Base-by-base conservation (phyloP, 192 early-diverging fungal genomes). In the Coemansia sp. region DNA sequence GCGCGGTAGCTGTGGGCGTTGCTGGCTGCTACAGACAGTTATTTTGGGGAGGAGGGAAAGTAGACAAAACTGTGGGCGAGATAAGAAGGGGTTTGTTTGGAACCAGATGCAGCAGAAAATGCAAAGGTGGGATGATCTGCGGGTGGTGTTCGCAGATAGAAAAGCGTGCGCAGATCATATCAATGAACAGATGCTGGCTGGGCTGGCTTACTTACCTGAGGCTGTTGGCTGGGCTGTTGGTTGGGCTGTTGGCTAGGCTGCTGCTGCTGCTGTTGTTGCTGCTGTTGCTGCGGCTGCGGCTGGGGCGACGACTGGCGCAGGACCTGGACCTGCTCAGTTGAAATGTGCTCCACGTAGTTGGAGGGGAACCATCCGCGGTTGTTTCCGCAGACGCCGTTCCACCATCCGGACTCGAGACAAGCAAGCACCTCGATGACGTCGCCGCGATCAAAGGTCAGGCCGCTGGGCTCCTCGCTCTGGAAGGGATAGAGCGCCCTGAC, bases 361-460 rank as follows among this genome's bases (percentile, higher is more conserved):
- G 89, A 90, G 10, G 94, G 94, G 81, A 95, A 95, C 92, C 93
- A 92, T 21, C 97, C 97, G 49, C 93, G 87, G 66, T 87, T 78
- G 52, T 85, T 89, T 59, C 86, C 85, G 71, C 89, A 91, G 62
- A 90, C 73, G 15, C 97, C 97, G 68, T 96, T 94, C 97, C 97
- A 99, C 97, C 97, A 99, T 13, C 96, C 97, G 1, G 93, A 93
- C 64, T 91, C 88, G 37, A 98, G 89, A 65, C 93, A 91, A 9
- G 89, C 90, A 9, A 96, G 78, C 7, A 99, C 96, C 66, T 95
- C 90, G 70, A 99, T 95, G 62, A 91, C 78, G 69, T 97, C 94
- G 63, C 91, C 94, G 63, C 88, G 84, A 60, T 86, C 85, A 77
- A 99, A 97, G 6, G 88, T 84, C 48, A 99, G 87, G 54, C 88